Conservation (phyloP, 1,284 basidiomycete genomes). For the Malassezia equina region DNA sequence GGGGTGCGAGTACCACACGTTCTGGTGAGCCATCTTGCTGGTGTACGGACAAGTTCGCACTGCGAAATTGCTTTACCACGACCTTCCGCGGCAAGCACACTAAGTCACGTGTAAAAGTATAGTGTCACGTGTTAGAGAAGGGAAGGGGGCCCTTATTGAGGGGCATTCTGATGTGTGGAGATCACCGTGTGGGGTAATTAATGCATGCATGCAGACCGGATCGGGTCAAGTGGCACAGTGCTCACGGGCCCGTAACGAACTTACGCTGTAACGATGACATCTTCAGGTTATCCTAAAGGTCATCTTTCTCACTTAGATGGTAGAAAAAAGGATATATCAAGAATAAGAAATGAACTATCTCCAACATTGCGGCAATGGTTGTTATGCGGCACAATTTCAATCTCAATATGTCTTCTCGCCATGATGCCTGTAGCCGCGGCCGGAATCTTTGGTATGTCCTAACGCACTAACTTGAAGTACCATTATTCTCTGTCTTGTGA, state of each 20-base stretch:
- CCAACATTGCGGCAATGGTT: background rate
- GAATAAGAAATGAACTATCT: background rate
- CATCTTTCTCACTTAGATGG: background rate
- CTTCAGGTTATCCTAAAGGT: background rate
- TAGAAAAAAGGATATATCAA: background rate
- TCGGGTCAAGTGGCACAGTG: background rate
- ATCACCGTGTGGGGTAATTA: background rate
- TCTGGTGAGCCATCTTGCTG: constrained; percentile 44
- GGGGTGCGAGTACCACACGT: constrained; percentile 44
- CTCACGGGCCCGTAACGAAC: background rate
- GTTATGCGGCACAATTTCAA: background rate
- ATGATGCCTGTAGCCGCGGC: background rate
- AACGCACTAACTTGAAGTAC: background rate
- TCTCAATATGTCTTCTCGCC: background rate
- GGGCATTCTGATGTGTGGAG: background rate
- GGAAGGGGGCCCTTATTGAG: background rate
- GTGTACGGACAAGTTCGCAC: background rate
- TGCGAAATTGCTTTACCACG: background rate
- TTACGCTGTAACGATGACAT: background rate
- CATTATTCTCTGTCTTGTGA: background rate
- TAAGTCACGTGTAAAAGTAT: constrained; percentile 14
- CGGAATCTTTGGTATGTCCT: background rate
- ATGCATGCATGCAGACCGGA: background rate
- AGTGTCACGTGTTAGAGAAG: constrained; percentile 3
- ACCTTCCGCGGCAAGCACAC: background rate